Base-by-base conservation (phyloP, 192 early-diverging fungal species). In the Obelidium mucronatum region DNA sequence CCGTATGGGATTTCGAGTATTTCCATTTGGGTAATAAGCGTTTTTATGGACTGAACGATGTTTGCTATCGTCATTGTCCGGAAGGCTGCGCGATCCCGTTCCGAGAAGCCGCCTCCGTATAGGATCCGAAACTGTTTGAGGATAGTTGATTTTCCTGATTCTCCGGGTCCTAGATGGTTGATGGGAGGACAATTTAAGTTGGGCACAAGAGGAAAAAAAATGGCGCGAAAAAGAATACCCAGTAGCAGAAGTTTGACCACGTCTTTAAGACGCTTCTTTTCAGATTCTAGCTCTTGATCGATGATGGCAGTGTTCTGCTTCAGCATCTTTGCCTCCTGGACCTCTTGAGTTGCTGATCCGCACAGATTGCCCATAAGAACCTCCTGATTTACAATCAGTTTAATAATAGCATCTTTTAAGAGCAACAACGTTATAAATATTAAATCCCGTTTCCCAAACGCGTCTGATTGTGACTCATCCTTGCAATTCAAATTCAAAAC, bases 201-300 rank as follows among this genome's bases (percentile, higher is more conserved):
- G 15, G 17, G 15, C 39, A n/a, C n/a, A 19, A 78, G 36, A 26
- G 37, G 52, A 24, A 31, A 15, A 11, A 5, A 19, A 2, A 67
- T 11, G 31, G 11, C 13, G n/a, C 19, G 17, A 1, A 67, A 1
- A 31, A 30, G n/a, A 67, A 67, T 36, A 82, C 87, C 87, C 22
- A 98, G 88, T 52, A 98, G 85, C 36, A 98, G 88, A 93, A 98
- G 95, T 85, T 98, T 98, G 79, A 97, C 90, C 84, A 96, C 93
- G 75, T 94, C 93, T 42, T 90, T 87, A 84, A 94, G 79, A 59
- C 86, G 87, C 58, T 90, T 80, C 71, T 91, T 91, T 71, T 98
- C 96, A 39, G 85, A 84, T 76, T 87, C 90, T 64, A 98, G 82
- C 81, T 92, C 90, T 78, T 88, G 90, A 62, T 98, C 94, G 67